These are phyloP conservation scores for Triticum dicoccoides DNA, from an alignment of 176 grass and related monocot genomes.

Conservation along the genomic window DNA sequence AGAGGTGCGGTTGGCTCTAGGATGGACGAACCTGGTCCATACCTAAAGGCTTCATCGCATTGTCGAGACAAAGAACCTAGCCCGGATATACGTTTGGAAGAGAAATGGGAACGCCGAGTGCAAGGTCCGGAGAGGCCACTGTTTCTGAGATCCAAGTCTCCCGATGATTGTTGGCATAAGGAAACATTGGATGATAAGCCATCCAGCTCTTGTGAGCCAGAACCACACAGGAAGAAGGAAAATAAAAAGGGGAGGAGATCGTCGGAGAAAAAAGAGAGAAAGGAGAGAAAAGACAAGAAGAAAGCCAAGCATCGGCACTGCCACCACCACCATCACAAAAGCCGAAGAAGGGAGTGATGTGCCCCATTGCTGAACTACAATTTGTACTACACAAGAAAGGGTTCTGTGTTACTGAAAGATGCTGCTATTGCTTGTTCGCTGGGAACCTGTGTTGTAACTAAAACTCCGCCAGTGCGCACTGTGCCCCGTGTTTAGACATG, in stretches of 20 bases:
- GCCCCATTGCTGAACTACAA: neutral
- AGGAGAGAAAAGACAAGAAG: constrained; percentile 55
- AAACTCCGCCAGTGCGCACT: neutral
- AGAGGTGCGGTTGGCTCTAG: constrained; percentile 81
- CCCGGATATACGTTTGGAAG: constrained; percentile 45
- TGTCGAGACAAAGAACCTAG: constrained; percentile 15
- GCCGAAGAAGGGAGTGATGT: constrained; percentile 42
- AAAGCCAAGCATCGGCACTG: constrained; percentile 49
- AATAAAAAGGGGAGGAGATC: constrained; percentile 26
- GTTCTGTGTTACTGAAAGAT: neutral
- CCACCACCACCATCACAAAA: constrained; percentile 53
- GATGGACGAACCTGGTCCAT: constrained; percentile 89
- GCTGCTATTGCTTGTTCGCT: neutral
- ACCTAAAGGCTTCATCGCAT: constrained; percentile 19
- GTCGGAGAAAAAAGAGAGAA: constrained; percentile 37
- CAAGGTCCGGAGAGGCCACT: constrained; percentile 71
- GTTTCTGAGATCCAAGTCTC: constrained; percentile 47
- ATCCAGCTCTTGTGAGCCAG: constrained; percentile 25
- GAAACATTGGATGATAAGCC: constrained; percentile 8
- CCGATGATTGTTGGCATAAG: constrained; percentile 23
- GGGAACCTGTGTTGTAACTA: constrained; percentile 13
- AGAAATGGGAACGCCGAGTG: constrained; percentile 50
- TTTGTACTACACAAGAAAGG: constrained; percentile 31
- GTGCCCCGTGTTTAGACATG: neutral
- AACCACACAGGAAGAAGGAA: constrained; percentile 26